Percentiles rank a stretch among this genome's conserved stretches.
Evolutionary conservation across 345 rosid species (phyloP).

Genomic region (Hibiscus tridactylites): DNA sequence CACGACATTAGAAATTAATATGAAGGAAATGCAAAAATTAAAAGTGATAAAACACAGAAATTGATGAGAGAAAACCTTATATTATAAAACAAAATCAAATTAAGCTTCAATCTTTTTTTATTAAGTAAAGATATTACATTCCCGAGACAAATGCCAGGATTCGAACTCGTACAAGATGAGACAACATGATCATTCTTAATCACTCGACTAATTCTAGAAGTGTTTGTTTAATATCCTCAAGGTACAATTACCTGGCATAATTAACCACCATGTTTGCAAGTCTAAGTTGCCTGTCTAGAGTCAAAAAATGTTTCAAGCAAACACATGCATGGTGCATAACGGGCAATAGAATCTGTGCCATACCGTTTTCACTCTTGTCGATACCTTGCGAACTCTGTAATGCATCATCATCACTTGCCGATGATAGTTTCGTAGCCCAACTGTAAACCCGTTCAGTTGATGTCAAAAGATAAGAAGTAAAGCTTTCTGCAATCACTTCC

Average conservation of each 20-base stretch:
- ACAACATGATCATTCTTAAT: too few relatives aligned
- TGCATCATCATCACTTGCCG: conserved; percentile 11
- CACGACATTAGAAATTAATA: too few relatives aligned
- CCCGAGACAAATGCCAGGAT: too few relatives aligned
- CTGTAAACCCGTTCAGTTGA: conserved; percentile 57
- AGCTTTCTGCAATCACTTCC: conserved; percentile 44
- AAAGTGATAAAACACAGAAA: too few relatives aligned
- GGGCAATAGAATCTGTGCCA: not conserved
- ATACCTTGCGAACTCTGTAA: conserved; percentile 24
- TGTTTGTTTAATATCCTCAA: not conserved
- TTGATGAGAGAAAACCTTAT: too few relatives aligned
- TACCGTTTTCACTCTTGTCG: conserved; percentile 35
- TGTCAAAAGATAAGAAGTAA: conserved; percentile 42
- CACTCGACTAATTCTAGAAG: not conserved
- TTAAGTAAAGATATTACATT: too few relatives aligned
- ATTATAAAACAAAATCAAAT: too few relatives aligned
- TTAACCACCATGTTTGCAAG: conserved; percentile 43
- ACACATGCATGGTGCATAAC: not conserved
- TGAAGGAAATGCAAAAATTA: too few relatives aligned
- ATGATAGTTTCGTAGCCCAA: conserved; percentile 23
- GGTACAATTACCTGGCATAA: not conserved
- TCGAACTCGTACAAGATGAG: too few relatives aligned
- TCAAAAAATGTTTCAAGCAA: conserved; percentile 5
- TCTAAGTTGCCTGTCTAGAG: conserved; percentile 61
- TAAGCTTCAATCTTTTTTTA: too few relatives aligned